phyloP scores from a whole-genome alignment of 1,139 yeast species.

The Debaryomyces coudertii region DNA sequence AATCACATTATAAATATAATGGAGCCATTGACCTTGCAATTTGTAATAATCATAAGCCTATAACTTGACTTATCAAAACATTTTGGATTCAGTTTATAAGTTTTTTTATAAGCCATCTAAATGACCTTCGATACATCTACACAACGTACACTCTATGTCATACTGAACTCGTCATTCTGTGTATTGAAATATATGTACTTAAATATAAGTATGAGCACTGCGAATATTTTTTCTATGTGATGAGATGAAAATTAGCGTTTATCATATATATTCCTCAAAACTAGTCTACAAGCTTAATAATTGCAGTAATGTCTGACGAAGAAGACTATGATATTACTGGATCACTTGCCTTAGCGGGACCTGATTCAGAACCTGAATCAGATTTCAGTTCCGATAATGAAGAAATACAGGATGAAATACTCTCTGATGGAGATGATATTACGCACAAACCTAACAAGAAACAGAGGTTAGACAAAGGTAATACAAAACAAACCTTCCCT shows the following conservation, averaged over 20 bases:
- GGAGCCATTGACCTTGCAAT: background rate
- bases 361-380: slow-evolving; percentile 44
- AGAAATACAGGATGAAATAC: slow-evolving; percentile 63
- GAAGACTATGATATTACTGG: slow-evolving; percentile 72
- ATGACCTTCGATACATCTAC: too few relatives aligned
- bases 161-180: background rate
- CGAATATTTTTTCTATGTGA: slow-evolving; percentile 11
- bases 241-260: slow-evolving; percentile 12
- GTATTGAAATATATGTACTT: too few relatives aligned
- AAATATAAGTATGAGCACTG: slow-evolving; percentile 6
- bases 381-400: slow-evolving; percentile 30
- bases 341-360: slow-evolving; percentile 54
- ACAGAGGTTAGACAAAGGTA: slow-evolving; percentile 19
- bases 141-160: background rate
- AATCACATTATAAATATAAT: background rate
- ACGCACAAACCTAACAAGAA: slow-evolving; percentile 26
- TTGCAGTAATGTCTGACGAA: slow-evolving; percentile 52
- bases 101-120: too few relatives aligned
- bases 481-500: slow-evolving; percentile 51
- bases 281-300: background rate
- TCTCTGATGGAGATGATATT: slow-evolving; percentile 45
- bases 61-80: too few relatives aligned
- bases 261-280: background rate
- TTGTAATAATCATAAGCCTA: background rate
- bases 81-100: too few relatives aligned